Conservation (phyloP, 1,284 basidiomycete species). For the Ustilago nuda region DNA sequence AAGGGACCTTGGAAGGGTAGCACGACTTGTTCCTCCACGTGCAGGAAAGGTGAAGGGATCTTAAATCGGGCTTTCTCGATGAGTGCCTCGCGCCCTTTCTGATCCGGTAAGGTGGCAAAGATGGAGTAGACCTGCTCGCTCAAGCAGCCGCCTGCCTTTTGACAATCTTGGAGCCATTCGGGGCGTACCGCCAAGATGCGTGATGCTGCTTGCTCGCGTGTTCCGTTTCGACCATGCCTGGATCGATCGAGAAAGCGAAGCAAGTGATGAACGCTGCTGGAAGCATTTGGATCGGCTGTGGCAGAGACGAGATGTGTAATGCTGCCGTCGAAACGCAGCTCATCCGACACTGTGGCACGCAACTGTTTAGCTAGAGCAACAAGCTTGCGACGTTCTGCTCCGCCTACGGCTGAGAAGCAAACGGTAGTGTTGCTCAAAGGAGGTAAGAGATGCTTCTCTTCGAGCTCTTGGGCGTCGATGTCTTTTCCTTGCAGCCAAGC, state of each 20-base stretch:
- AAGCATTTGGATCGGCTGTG: slow-evolving; percentile 74
- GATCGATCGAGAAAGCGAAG: slow-evolving; percentile 46
- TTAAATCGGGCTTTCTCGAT: slow-evolving; percentile 31
- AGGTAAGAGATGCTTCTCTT: slow-evolving; percentile 75
- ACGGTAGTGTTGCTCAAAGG: slow-evolving; percentile 77
- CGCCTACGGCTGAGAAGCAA: slow-evolving; percentile 73
- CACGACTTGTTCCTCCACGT: slow-evolving; percentile 14
- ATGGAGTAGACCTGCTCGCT: slow-evolving; percentile 57
- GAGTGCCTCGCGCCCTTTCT: slow-evolving; percentile 18
- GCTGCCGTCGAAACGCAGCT: slow-evolving; percentile 68
- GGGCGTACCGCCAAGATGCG: slow-evolving; percentile 82
- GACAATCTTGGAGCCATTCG: slow-evolving; percentile 85
- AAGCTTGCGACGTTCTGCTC: slow-evolving; percentile 29
- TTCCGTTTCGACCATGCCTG: slow-evolving; percentile 76
- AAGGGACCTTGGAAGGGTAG: slow-evolving; percentile 34
- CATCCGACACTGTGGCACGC: slow-evolving; percentile 42
- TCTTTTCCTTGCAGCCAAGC: slow-evolving; percentile 82
- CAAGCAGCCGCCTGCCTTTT: slow-evolving; percentile 75
- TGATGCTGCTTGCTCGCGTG: slow-evolving; percentile 74
- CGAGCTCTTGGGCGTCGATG: slow-evolving; percentile 76
- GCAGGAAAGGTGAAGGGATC: slow-evolving; percentile 42
- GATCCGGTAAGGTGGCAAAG: slow-evolving; percentile 28
- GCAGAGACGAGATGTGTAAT: slow-evolving; percentile 70
- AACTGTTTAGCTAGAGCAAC: slow-evolving; percentile 37
- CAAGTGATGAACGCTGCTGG: slow-evolving; percentile 69